Conservation (phyloP, 2,329 filamentous ascomycete genomes). For the Monilinia fructigena region DNA sequence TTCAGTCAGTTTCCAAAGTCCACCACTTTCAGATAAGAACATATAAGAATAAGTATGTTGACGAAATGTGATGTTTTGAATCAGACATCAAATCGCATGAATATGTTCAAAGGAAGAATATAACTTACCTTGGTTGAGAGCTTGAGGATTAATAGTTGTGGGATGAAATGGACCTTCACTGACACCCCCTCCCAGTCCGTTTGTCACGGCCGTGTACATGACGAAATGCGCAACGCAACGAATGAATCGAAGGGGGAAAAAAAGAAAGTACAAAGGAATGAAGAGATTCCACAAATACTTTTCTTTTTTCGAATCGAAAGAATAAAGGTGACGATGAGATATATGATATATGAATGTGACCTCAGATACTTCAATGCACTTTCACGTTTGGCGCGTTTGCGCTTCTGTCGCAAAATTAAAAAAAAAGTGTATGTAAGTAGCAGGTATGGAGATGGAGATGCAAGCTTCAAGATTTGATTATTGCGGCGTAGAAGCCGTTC, state of each 20-base stretch:
- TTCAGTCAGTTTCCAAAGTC: conserved; percentile 3
- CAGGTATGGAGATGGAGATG: conserved; percentile 10
- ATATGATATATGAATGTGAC: background rate
- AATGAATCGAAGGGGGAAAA: background rate
- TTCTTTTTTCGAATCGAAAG: background rate
- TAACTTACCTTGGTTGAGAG: conserved; percentile 23
- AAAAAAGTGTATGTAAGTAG: background rate
- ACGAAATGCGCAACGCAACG: conserved; percentile 17
- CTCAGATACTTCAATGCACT: background rate
- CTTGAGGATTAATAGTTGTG: conserved; percentile 24
- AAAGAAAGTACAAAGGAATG: background rate
- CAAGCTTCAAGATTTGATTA: conserved; percentile 22
- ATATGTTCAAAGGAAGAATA: background rate
- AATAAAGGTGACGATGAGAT: background rate
- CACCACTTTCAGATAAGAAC: conserved; percentile 4
- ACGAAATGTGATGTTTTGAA: background rate
- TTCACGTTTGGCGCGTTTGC: conserved; percentile 23
- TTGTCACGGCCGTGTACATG: conserved; percentile 26
- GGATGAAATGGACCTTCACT: conserved; percentile 23
- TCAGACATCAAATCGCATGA: background rate
- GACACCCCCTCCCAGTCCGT: conserved; percentile 23
- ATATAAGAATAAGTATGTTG: background rate
- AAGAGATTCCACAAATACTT: background rate
- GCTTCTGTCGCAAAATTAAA: conserved; percentile 24
- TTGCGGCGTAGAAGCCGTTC: conserved; percentile 22